phyloP scores from a whole-genome alignment of 2,329 filamentous ascomycete species.

The Metarhizium sp. region DNA sequence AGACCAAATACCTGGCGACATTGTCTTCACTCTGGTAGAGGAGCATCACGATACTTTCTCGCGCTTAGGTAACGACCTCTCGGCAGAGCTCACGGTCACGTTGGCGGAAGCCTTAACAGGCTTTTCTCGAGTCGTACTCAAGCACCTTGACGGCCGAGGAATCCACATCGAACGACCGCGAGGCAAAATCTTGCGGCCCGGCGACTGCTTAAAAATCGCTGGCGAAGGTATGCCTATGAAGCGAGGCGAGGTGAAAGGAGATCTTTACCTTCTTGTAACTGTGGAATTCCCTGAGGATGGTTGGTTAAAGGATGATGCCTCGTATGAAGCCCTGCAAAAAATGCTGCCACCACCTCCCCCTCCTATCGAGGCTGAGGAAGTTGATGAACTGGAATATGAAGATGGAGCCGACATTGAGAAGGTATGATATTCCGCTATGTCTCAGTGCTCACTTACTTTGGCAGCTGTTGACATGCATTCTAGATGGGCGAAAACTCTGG shows the following conservation, averaged over 20 bases:
- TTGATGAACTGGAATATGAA: conserved; percentile 84
- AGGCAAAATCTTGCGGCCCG: conserved; percentile 74
- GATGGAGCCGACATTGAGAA: conserved; percentile 76
- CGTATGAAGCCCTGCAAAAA: conserved; percentile 61
- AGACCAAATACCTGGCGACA: conserved; percentile 82
- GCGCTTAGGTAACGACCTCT: conserved; percentile 75
- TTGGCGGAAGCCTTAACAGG: conserved; percentile 78
- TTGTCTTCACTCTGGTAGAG: conserved; percentile 82
- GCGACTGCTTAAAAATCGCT: conserved; percentile 73
- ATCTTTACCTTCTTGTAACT: conserved; percentile 79
- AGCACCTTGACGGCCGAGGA: conserved; percentile 86
- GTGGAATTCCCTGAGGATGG: conserved; percentile 82
- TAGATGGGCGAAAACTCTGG: conserved; percentile 65
- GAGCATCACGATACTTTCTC: conserved; percentile 73
- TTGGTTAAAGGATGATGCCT: conserved; percentile 66
- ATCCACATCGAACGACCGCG: conserved; percentile 72
- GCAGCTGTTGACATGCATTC: conserved; percentile 14
- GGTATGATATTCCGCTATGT: conserved; percentile 30
- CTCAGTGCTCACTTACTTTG: not conserved
- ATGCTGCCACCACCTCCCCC: conserved; percentile 59
- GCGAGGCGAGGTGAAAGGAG: conserved; percentile 72
- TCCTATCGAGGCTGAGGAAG: conserved; percentile 58
- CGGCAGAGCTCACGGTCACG: conserved; percentile 70
- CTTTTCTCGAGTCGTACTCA: conserved; percentile 83
- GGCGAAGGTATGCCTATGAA: conserved; percentile 96